Base-by-base conservation (phyloP, 1,284 basidiomycete species). In the Cutaneotrichosporon cyanovorans region DNA sequence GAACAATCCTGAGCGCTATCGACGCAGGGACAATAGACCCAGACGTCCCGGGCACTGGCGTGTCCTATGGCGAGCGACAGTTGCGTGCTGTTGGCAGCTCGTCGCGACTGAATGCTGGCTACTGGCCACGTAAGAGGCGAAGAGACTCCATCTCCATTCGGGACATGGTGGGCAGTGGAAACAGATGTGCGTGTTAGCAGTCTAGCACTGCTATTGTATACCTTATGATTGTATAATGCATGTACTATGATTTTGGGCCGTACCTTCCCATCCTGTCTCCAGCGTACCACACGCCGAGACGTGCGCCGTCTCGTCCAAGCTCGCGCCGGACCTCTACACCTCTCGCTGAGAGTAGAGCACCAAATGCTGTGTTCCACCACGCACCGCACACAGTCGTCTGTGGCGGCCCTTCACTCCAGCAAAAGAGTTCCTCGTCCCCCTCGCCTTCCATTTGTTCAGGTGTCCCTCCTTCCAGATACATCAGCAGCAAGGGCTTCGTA, bases 51-150 rank as follows among this genome's bases (percentile, higher is more conserved):
- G 91, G 89, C 0, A 89, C 87, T 47, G 93, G 93, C 30, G 89
- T 98, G 32, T 90, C 87, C 61, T 98, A 96, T 64, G 95, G 93
- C 11, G 93, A 97, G 69, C 79, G 93, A 45, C 85, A 88, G 12
- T 74, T 95, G 35, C 80, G 88, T 46, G 78, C 88, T 61, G 87
- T 91, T 32, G 86, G 43, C 20, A 42, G 37, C 11, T 40, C 36
- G 37, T 31, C 42, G 14, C 52, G 48, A 14, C 32, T 51, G 18
- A 44, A 44, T 25, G 22, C 23, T 6, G 25, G 43, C 21, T 30
- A 15, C 14, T 39, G 31, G 36, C 38, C 31, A 10, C 30, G 38
- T 10, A 30, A 25, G 19, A 38, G 52, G 18, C 20, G 52, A 23
- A 48, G 48, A 18, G 52, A 54, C 37, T 47, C 45, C n/a, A 47